Percentiles rank a stretch among this genome's conserved stretches.
Evolutionary conservation across 177 flowering plant species (phyloP).

Genomic region (Vitis hybrid): DNA sequence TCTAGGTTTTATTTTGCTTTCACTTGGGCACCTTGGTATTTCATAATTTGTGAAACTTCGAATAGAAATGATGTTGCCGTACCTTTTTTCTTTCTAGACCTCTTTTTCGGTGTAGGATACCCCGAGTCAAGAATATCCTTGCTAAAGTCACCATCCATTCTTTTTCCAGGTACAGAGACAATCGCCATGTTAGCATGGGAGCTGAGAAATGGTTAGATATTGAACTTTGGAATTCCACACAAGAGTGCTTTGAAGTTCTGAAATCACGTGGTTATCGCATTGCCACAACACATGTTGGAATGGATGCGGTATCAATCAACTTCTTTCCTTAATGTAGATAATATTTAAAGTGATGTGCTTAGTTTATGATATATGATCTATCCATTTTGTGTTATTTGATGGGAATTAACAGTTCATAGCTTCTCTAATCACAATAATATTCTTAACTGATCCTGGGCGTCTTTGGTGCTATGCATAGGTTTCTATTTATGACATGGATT

Average conservation of each 20-base stretch:
- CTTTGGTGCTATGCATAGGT: constrained; percentile 44
- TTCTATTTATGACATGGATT: constrained; percentile 86
- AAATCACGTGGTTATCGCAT: constrained; percentile 92
- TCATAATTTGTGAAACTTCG: no score
- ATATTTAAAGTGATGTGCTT: background rate
- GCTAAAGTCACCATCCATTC: background rate
- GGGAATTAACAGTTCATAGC: no score
- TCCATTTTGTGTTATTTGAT: no score
- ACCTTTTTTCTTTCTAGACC: no score
- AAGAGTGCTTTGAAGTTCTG: constrained; percentile 70
- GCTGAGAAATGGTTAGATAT: constrained; percentile 99
- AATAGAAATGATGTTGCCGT: no score
- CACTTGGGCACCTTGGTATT: no score
- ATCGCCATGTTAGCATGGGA: constrained; percentile 97
- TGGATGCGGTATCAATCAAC: constrained; percentile 59
- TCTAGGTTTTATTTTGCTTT: no score
- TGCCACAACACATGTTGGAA: constrained; percentile 87
- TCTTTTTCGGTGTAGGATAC: no score
- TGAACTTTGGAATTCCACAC: constrained; percentile 77
- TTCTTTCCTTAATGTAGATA: background rate
- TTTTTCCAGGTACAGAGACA: constrained; percentile 70
- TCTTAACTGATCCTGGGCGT: no score
- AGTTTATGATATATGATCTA: no score
- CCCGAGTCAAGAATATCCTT: background rate
- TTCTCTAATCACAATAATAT: no score